Conservation (phyloP, 164 flowering plant genomes). For the Tinospora cordifolia region DNA sequence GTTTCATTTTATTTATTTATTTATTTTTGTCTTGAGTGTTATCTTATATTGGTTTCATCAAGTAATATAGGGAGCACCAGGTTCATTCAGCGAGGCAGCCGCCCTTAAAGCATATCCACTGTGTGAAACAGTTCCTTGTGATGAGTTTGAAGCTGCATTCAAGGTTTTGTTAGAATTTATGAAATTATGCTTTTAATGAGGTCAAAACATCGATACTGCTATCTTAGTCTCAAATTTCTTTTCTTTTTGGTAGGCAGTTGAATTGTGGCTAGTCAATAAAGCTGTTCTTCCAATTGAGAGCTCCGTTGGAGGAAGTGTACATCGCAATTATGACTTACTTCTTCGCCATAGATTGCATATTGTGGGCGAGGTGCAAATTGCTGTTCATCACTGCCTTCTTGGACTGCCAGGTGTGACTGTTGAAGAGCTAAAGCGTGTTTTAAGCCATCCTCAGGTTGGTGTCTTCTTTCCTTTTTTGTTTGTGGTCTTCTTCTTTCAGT, state of each 20-base stretch:
- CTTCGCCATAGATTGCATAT: slow-evolving; percentile 67
- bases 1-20: too few relatives aligned
- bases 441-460: slow-evolving; percentile 61
- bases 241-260: slow-evolving; percentile 49
- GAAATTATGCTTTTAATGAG: neutral
- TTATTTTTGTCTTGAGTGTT: neutral
- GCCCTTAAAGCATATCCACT: slow-evolving; percentile 59
- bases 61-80: slow-evolving; percentile 44
- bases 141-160: slow-evolving; percentile 60
- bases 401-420: slow-evolving; percentile 55
- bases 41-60: slow-evolving; percentile 5
- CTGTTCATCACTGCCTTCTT: slow-evolving; percentile 51
- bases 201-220: neutral
- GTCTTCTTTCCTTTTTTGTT: neutral
- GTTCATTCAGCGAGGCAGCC: slow-evolving; percentile 60
- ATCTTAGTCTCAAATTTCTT: neutral
- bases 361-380: slow-evolving; percentile 66
- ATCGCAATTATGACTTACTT: slow-evolving; percentile 67
- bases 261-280: slow-evolving; percentile 61
- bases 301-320: slow-evolving; percentile 60
- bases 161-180: slow-evolving; percentile 29
- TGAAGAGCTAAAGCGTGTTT: slow-evolving; percentile 48
- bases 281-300: slow-evolving; percentile 73
- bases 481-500: neutral
- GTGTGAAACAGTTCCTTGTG: slow-evolving; percentile 65